Percentiles rank a stretch among this genome's conserved stretches.
Evolutionary conservation across 306 rosid species (phyloP).

Genomic region (Vigna angularis): DNA sequence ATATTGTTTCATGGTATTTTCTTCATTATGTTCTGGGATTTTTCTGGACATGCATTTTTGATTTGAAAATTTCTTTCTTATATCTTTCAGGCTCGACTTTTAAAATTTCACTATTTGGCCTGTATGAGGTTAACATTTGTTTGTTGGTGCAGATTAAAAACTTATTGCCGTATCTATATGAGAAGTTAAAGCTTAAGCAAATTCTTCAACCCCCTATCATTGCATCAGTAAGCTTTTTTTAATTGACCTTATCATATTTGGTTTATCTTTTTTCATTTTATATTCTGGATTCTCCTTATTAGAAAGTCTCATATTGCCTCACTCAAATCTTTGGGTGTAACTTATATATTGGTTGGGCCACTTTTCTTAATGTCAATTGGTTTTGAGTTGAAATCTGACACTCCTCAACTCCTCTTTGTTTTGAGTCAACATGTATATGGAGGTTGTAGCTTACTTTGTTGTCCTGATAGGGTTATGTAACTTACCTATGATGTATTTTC

Average conservation of each 20-base stretch:
- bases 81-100: neutral
- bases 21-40: neutral
- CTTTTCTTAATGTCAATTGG: too few species aligned
- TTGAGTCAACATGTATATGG: slow-evolving; percentile 14
- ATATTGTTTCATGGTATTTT: slow-evolving; percentile 19
- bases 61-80: slow-evolving; percentile 1
- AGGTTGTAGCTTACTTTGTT: slow-evolving; percentile 21
- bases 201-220: slow-evolving; percentile 94
- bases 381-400: too few species aligned
- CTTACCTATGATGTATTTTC: neutral
- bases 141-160: slow-evolving; percentile 65
- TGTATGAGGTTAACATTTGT: slow-evolving; percentile 31
- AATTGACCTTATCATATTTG: slow-evolving; percentile 23
- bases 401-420: slow-evolving; percentile 11
- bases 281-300: neutral
- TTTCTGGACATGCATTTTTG: slow-evolving; percentile 13
- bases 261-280: neutral
- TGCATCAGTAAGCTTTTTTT: slow-evolving; percentile 83
- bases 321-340: too few species aligned
- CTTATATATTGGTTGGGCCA: too few species aligned
- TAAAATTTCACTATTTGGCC: slow-evolving; percentile 28
- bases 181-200: slow-evolving; percentile 91
- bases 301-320: too few species aligned
- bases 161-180: slow-evolving; percentile 54
- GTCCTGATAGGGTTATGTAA: slow-evolving; percentile 1